Conservation (phyloP, 2,329 filamentous ascomycete genomes). For the Botrytis sinoallii region DNA sequence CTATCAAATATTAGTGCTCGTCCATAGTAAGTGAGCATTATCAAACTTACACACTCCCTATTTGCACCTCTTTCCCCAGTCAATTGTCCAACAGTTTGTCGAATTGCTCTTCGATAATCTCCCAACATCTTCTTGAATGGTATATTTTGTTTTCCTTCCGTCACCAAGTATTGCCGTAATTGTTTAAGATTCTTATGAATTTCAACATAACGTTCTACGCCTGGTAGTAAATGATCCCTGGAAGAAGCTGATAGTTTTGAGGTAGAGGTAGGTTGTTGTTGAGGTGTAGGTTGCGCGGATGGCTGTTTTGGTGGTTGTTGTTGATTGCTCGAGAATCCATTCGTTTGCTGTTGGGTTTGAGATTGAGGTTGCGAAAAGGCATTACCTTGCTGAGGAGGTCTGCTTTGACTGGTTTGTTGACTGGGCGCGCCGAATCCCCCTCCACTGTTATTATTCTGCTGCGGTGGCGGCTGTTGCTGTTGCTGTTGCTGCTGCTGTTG, state of each 20-base stretch:
- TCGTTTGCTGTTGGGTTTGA: neutral
- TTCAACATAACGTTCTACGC: conserved; percentile 47
- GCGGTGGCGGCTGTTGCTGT: neutral
- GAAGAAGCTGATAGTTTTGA: neutral
- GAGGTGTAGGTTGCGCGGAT: neutral
- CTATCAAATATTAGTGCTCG: conserved; percentile 29
- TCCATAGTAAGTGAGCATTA: neutral
- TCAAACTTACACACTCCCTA: conserved; percentile 48
- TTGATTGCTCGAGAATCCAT: neutral
- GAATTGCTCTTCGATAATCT: conserved; percentile 68
- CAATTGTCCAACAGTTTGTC: conserved; percentile 70
- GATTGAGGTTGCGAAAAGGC: neutral
- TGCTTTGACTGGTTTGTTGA: neutral
- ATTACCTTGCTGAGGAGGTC: conserved; percentile 10
- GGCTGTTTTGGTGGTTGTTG: conserved; percentile 4
- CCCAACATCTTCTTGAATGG: conserved; percentile 61
- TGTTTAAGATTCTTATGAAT: conserved; percentile 67
- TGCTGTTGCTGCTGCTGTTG: neutral
- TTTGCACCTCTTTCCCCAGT: conserved; percentile 64
- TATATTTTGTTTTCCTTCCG: conserved; percentile 54
- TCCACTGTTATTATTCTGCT: neutral
- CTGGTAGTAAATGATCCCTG: conserved; percentile 29
- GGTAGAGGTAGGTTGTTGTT: conserved; percentile 5
- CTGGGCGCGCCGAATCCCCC: neutral
- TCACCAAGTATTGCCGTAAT: conserved; percentile 51